Evolutionary conservation across 2,329 filamentous ascomycete genomes (phyloP), one percentile per base, ranked within the genome.

Genomic region (Alternaria triticimaculans): DNA sequence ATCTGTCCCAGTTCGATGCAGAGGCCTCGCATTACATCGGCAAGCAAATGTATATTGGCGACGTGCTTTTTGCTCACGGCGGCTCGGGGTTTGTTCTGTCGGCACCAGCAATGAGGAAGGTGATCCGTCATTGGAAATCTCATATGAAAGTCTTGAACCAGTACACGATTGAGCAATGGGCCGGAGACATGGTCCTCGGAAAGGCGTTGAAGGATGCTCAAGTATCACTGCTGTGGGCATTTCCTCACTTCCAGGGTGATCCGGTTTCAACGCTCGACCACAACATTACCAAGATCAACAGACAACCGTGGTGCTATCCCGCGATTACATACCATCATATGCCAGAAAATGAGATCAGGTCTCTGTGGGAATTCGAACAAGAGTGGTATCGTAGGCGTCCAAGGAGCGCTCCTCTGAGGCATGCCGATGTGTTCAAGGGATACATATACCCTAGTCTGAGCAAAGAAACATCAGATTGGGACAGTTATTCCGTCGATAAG

Each of bases 1-100:
- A 85, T 83, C 78, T 88, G n/a, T 74, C 77, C 10, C 74, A 79
- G 12, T 82, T 87, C 62, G 82, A 88, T 71, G 62, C 82, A 6
- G 72, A 71, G 2, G 72, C 84, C 61, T 82, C 84, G 4, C 75
- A 79, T 46, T 88, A 87, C 66, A 77, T 86, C 14, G 86, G 86
- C 54, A 84, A 83, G 28, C 84, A 86, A 66, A 85, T 85, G 67
- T 80, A 82, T 72, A 85, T 86, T 62, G 83, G 80, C 12, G 81
- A 83, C 15, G 78, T 83, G 4, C 70, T 85, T 10, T 87, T 87
- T 71, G 85, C 82, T 1, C 84, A 87, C 65, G 86, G 85, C 21
- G 85, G 86, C 0, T 83, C 83, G 2, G 85, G 85, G 5, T 85
- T 86, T 64, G 77, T 82, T 26, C 69, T 87, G 49, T 86, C 85